Evolutionary conservation across 495 filamentous ascomycete genomes (phyloP).

Genomic region (Aspergillus carlsbadensis): DNA sequence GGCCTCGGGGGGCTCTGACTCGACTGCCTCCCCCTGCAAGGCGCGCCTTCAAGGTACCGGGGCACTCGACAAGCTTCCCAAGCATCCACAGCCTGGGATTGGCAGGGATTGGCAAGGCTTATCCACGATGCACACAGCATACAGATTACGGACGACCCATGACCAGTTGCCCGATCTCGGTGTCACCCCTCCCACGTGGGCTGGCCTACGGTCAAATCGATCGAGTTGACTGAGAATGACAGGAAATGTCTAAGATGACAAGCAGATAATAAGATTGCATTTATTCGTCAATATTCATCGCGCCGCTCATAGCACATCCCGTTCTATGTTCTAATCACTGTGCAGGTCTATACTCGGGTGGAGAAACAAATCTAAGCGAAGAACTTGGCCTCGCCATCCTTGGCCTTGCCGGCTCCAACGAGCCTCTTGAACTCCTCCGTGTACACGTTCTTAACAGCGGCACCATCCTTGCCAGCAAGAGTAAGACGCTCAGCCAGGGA

Average conservation of each 20-base stretch:
- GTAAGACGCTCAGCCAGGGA: constrained; percentile 73
- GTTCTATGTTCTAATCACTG: not conserved
- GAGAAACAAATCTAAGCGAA: constrained; percentile 37
- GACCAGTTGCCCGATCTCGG: too few relatives aligned
- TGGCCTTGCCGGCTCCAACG: constrained; percentile 75
- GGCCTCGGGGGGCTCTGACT: not conserved
- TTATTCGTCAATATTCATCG: not conserved
- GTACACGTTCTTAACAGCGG: constrained; percentile 65
- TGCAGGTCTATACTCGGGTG: not conserved
- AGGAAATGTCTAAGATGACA: too few relatives aligned
- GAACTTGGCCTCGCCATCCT: constrained; percentile 67
- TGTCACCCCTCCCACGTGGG: too few relatives aligned
- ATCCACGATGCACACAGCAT: not conserved
- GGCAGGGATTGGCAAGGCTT: constrained; percentile 8
- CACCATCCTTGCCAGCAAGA: constrained; percentile 49
- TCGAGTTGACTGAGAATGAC: too few relatives aligned
- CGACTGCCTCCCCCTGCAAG: not conserved
- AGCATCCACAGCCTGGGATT: not conserved
- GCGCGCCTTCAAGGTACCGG: not conserved
- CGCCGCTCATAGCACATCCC: not conserved
- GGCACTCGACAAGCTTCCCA: constrained; percentile 11
- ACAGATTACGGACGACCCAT: too few relatives aligned
- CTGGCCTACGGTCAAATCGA: too few relatives aligned
- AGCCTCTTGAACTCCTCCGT: constrained; percentile 72
- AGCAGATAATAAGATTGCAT: too few relatives aligned